Conservation (phyloP, 148 eudicot genomes). For the Camellia sinensis region DNA sequence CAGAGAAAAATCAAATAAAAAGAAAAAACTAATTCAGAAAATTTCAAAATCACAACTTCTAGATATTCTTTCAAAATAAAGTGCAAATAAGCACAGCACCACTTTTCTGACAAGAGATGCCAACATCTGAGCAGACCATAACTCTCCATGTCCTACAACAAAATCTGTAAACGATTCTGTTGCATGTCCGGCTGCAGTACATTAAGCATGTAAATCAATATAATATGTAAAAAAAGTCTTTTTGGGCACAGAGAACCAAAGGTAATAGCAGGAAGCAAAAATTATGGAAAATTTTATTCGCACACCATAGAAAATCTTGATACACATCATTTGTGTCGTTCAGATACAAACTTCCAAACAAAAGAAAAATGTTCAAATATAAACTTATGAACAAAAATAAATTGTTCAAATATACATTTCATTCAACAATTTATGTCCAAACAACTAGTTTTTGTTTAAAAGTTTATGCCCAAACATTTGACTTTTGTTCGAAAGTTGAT, state of each 20-base stretch:
- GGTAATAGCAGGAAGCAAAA: not conserved
- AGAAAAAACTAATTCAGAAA: not conserved
- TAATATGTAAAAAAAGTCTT: not conserved
- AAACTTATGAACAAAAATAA: too few relatives aligned
- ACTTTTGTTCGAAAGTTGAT: too few relatives aligned
- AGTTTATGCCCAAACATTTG: too few relatives aligned
- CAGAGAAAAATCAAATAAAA: slow-evolving; percentile 9
- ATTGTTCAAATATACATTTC: too few relatives aligned
- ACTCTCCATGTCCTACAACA: slow-evolving; percentile 96
- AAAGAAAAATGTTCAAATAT: too few relatives aligned
- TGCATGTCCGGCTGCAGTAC: slow-evolving; percentile 84
- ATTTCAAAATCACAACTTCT: not conserved
- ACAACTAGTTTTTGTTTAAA: too few relatives aligned
- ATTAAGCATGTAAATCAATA: slow-evolving; percentile 14
- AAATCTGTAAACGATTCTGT: slow-evolving; percentile 94
- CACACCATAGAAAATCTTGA: too few relatives aligned
- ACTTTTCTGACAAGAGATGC: slow-evolving; percentile 77
- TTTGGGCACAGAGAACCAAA: not conserved
- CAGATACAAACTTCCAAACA: too few relatives aligned
- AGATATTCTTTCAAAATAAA: slow-evolving; percentile 6
- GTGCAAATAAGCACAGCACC: not conserved
- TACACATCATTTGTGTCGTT: too few relatives aligned
- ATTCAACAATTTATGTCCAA: too few relatives aligned
- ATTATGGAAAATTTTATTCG: not conserved
- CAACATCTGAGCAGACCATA: slow-evolving; percentile 97